Conservation (phyloP, 2,329 filamentous ascomycete genomes). For the Colletotrichum orchidophilum region DNA sequence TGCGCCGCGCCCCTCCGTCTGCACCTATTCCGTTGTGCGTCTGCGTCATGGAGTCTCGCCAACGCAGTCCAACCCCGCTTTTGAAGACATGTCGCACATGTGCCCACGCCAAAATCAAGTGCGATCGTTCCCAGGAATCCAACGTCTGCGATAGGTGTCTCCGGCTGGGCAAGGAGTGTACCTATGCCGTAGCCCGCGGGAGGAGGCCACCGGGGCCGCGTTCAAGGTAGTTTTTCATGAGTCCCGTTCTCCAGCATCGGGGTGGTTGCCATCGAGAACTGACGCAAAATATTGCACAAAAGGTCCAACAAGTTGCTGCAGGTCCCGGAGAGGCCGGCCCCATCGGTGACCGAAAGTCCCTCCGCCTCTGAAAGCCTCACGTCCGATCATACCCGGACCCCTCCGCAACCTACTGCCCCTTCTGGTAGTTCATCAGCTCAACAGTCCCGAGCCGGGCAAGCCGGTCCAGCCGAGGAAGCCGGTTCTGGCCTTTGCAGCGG, state of each 20-base stretch:
- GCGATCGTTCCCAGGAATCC: slow-evolving; percentile 45
- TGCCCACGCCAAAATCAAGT: slow-evolving; percentile 47
- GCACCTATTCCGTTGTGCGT: background rate
- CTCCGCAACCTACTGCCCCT: background rate
- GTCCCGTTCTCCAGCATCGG: background rate
- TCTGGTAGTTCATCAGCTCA: background rate
- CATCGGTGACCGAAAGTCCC: slow-evolving; percentile 6
- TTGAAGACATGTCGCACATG: slow-evolving; percentile 47
- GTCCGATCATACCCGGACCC: background rate
- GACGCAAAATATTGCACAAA: background rate
- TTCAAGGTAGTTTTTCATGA: slow-evolving; percentile 15
- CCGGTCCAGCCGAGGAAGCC: background rate
- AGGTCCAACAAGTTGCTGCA: slow-evolving; percentile 20
- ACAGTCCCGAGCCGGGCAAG: background rate
- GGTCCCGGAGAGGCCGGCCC: slow-evolving; percentile 5
- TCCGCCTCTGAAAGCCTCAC: slow-evolving; percentile 12
- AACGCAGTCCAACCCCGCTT: slow-evolving; percentile 26
- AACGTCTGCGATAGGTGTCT: slow-evolving; percentile 45
- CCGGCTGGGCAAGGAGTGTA: slow-evolving; percentile 43
- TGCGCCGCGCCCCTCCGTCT: background rate
- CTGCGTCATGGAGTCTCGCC: slow-evolving; percentile 16
- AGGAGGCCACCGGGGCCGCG: slow-evolving; percentile 36
- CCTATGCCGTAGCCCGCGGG: slow-evolving; percentile 42
- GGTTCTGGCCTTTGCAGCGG: background rate
- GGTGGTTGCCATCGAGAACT: background rate